Conservation (phyloP, 805 yeast genomes). For the Candida oleophila region DNA sequence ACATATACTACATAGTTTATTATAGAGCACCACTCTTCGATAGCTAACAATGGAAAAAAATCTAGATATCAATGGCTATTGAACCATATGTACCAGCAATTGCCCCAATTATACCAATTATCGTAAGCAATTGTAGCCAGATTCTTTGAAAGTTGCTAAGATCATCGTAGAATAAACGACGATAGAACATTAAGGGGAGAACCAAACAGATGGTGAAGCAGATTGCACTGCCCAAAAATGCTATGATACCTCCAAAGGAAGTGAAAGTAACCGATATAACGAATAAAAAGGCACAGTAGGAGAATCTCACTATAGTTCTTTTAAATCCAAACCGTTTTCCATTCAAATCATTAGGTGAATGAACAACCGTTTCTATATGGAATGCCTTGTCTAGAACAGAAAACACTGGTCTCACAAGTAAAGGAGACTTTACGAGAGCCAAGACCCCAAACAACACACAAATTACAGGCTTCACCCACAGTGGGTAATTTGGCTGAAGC, state of each 20-base stretch:
- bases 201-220: conserved; percentile 42
- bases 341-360: neutral
- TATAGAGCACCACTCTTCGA: neutral
- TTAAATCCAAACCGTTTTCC: neutral
- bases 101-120: conserved; percentile 17
- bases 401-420: conserved; percentile 37
- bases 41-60: neutral
- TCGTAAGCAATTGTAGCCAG: conserved; percentile 17
- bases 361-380: conserved; percentile 8
- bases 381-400: conserved; percentile 35
- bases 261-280: conserved; percentile 28
- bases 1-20: neutral
- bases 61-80: conserved; percentile 13
- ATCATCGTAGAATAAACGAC: conserved; percentile 21
- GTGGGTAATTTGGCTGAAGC: conserved; percentile 48
- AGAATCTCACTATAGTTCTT: conserved; percentile 17
- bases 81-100: conserved; percentile 28
- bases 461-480: conserved; percentile 40
- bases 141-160: conserved; percentile 10
- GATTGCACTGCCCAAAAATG: conserved; percentile 41
- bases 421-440: conserved; percentile 42
- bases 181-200: conserved; percentile 38
- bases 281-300: conserved; percentile 22
- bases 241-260: conserved; percentile 40
- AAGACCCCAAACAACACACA: conserved; percentile 36